phyloP scores from a whole-genome alignment of 2,329 filamentous ascomycete genomes.

The Cytospora chrysosperma region DNA sequence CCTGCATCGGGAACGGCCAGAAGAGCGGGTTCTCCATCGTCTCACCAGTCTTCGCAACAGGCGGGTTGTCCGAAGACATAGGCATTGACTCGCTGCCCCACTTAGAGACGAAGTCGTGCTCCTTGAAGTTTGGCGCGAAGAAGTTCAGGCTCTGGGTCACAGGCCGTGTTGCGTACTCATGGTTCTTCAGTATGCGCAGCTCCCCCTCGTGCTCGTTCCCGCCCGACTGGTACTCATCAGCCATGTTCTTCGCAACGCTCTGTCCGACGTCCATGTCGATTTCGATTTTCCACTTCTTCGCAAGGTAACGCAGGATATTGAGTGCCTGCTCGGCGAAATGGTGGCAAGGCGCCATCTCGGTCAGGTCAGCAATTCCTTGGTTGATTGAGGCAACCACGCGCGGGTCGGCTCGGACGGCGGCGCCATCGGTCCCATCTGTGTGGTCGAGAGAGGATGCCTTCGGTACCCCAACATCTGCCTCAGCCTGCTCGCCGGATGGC shows the following conservation, averaged over 20 bases:
- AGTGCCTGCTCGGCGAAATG: constrained; percentile 61
- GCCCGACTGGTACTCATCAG: neutral
- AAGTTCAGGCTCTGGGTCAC: constrained; percentile 56
- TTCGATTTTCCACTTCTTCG: constrained; percentile 58
- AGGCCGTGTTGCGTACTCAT: constrained; percentile 43
- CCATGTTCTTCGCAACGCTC: constrained; percentile 20
- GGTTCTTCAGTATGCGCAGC: constrained; percentile 33
- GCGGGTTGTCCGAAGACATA: neutral
- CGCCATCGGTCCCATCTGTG: neutral
- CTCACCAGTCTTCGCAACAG: constrained; percentile 34
- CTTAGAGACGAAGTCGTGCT: constrained; percentile 47
- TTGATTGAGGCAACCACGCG: constrained; percentile 46
- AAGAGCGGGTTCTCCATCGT: constrained; percentile 54
- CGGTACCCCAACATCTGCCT: constrained; percentile 17
- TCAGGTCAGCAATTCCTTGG: constrained; percentile 56
- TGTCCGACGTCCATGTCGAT: constrained; percentile 40
- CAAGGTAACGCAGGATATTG: constrained; percentile 58
- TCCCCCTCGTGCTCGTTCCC: constrained; percentile 4
- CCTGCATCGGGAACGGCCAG: constrained; percentile 62
- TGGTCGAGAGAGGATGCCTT: neutral
- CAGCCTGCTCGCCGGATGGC: neutral
- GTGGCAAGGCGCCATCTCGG: constrained; percentile 61
- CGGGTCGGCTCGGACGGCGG: constrained; percentile 33
- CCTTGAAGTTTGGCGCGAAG: constrained; percentile 50
- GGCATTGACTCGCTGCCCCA: constrained; percentile 38